Base-by-base conservation (phyloP, 176 grass and related monocot genomes). In the Stipa capillata region DNA sequence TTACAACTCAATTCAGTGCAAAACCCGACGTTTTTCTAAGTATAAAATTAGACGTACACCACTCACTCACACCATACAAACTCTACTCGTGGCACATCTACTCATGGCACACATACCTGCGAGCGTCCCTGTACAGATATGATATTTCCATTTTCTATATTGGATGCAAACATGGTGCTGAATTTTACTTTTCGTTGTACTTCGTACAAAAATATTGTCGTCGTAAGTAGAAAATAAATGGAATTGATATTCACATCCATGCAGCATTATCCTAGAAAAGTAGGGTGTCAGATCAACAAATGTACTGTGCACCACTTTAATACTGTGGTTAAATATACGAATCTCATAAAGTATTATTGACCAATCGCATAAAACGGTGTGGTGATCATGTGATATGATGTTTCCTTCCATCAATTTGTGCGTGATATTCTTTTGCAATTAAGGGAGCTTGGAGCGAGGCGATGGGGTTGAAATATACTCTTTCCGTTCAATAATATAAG, bases 241-340 rank as follows among this genome's bases (percentile, higher is more conserved):
- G 5, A 6, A 21, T 31, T 24, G 5, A 53, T 31, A 68, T 57
- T 76, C 18, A 1, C 16, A 69, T 23, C 8, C 6, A 5, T 1
- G 0, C 9, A 39, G 0, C 5, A 49, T 40, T 74, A 68, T 58
- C 4, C 5, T 4, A 10, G 7, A 6, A 81, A 69, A 40, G 20
- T 2, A 62, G 16, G 31, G 31, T 23, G 39, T 52, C 62, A 4
- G 59, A 76, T 87, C 65, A 41, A 16, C 43, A 77, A 63, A 71
- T 77, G 25, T 36, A 23, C 6, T 36, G 39, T 42, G 41, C 41
- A 51, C 68, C 25, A 32, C 53, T 77, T 71, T 82, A 58, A 63
- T 28, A 71, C 67, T 6, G 28, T 78, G 20, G 42, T 42, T 85
- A 77, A 44, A 77, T 54, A 83, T 77, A 83, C 24, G 65, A 72